These are phyloP conservation scores for Phytophthora uliginosa DNA, from an alignment of 352 stramenopile genomes.

Conservation along the genomic window DNA sequence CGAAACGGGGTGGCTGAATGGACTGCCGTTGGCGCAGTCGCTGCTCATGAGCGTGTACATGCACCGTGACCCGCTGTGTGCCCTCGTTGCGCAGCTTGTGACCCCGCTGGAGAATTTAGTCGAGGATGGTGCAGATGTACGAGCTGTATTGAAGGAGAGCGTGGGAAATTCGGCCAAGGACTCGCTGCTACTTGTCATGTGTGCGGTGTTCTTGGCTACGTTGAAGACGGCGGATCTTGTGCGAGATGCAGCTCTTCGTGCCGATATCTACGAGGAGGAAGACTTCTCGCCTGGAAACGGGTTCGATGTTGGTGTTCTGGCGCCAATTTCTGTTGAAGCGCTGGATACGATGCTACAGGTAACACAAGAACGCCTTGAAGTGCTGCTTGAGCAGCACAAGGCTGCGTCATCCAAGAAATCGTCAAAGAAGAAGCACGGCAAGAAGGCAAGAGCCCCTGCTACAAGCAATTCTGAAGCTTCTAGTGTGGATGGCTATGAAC, in stretches of 20 bases:
- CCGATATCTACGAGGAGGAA: conserved; percentile 98
- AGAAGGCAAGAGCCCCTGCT: conserved; percentile 35
- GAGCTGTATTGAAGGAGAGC: conserved; percentile 38
- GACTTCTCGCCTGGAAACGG: conserved; percentile 90
- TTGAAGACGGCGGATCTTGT: conserved; percentile 86
- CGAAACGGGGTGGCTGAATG: conserved; percentile 87
- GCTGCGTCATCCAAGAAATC: conserved; percentile 57
- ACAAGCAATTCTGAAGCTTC: conserved; percentile 10
- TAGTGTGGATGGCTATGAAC: conserved; percentile 36
- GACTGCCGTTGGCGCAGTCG: conserved; percentile 89
- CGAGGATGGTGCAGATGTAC: conserved; percentile 31
- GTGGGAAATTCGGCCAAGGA: conserved; percentile 50
- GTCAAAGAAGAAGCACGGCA: conserved; percentile 74
- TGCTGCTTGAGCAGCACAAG: conserved; percentile 53
- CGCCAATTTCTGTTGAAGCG: conserved; percentile 46
- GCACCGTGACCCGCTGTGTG: conserved; percentile 78
- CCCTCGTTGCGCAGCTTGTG: conserved; percentile 68
- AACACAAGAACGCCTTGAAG: conserved; percentile 60
- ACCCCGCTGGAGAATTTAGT: conserved; percentile 41
- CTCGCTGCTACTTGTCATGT: conserved; percentile 82
- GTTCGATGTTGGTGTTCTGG: conserved; percentile 68
- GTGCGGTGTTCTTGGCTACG: conserved; percentile 65
- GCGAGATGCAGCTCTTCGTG: conserved; percentile 87
- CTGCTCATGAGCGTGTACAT: conserved; percentile 93
- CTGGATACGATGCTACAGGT: conserved; percentile 52